Evolutionary conservation across 1,139 yeast genomes (phyloP), one percentile per base, ranked within the genome.

Genomic region (Torulaspora globosa): DNA sequence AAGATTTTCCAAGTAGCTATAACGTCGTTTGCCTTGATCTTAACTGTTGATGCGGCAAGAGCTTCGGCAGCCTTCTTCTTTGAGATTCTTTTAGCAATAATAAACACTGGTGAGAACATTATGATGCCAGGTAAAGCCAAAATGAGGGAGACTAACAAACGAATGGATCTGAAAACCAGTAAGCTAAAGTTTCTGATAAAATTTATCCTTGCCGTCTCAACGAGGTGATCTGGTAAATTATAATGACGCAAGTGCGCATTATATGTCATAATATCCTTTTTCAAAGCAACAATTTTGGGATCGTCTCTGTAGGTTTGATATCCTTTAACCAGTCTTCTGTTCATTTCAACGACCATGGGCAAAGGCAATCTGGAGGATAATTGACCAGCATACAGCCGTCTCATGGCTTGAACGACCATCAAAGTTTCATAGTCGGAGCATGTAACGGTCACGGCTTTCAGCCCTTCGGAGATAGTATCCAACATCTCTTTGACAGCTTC

Each of bases 1-100:
- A 92, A 73, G 36, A 92, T 82, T 66, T 92, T 92, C 98, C 98
- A 89, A 1, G 97, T 89, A 1, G 97, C 96, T 49, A 89, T 75
- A 23, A 92, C 97, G 66, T 92, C 98, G 49, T 83, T 82, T 21
- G 96, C 98, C 59, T 81, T 80, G 53, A 92, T 83, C 65, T 92
- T 92, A 28, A 92, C 98, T 1, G 88, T 77, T 0, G 97, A 88
- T 6, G 78, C 82, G n/a, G 89, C 90, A 46, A 92, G 72, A 0
- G 97, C 98, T 49, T 80, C 79, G 47, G 68, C 72, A 27, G 94
- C 89, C 66, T 89, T 89, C 55, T 74, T 72, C 41, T 70, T 73
- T 1, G 97, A 85, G 38, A 87, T 84, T 38, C 69, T 62, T 58
- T 84, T 83, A 11, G 95, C 81, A n/a, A 85, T 75, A 38, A 86